Percentiles rank a stretch among this genome's conserved stretches.
These are phyloP conservation scores for Cutaneotrichosporon curvatum DNA, from an alignment of 1,284 basidiomycete genomes.

Conservation along the genomic window DNA sequence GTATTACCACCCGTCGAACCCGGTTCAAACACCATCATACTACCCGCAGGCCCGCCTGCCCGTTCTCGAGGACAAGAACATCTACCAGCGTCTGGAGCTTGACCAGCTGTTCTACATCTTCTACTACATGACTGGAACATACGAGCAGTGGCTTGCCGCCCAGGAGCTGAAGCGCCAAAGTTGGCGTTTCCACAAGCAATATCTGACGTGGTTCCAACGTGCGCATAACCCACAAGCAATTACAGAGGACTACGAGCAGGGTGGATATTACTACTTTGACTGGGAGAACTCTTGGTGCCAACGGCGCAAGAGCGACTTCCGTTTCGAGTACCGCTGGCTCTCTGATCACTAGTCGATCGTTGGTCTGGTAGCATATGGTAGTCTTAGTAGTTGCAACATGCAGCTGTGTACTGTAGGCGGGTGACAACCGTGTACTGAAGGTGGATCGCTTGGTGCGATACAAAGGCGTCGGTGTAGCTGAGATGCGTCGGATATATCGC, in stretches of 20 bases:
- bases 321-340: slow-evolving; percentile 83
- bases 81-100: slow-evolving; percentile 89
- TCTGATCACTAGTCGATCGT: slow-evolving; percentile 60
- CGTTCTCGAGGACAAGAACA: slow-evolving; percentile 71
- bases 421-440: neutral
- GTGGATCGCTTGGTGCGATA: neutral
- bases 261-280: slow-evolving; percentile 94
- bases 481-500: too few relatives aligned
- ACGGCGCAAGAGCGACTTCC: slow-evolving; percentile 95
- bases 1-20: slow-evolving; percentile 93
- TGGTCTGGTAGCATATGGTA: too few relatives aligned
- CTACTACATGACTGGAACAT: slow-evolving; percentile 94
- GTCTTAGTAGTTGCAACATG: too few relatives aligned
- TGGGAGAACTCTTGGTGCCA: slow-evolving; percentile 98
- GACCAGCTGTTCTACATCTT: slow-evolving; percentile 99
- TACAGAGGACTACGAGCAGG: slow-evolving; percentile 99
- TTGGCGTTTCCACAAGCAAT: slow-evolving; percentile 99
- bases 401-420: neutral
- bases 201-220: slow-evolving; percentile 99
- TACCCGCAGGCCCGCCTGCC: slow-evolving; percentile 86
- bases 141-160: slow-evolving; percentile 96
- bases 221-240: slow-evolving; percentile 98
- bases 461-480: too few relatives aligned
- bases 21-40: slow-evolving; percentile 83
- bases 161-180: slow-evolving; percentile 96